Percentiles rank a stretch among this genome's conserved stretches.
phyloP scores from a whole-genome alignment of 768 basidiomycete genomes.

The Arthromyces matolae region DNA sequence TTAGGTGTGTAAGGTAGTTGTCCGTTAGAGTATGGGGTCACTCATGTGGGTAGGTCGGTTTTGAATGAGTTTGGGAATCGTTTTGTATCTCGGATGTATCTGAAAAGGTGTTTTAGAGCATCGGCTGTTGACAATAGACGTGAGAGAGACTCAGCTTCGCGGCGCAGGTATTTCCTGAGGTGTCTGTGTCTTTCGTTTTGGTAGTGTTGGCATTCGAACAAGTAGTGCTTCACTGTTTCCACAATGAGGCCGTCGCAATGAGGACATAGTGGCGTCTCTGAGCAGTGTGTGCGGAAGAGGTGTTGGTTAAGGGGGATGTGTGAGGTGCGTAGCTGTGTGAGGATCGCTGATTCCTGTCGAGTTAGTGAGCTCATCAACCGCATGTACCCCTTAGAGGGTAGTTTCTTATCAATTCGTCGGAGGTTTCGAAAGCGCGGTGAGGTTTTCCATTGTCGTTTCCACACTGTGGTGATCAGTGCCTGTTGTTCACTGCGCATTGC shows the following conservation, averaged over 20 bases:
- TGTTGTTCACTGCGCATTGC: conserved; percentile 14
- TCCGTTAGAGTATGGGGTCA: no score
- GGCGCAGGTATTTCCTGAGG: background rate
- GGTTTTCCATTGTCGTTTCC: conserved; percentile 11
- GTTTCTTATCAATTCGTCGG: conserved; percentile 7
- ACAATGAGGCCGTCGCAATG: conserved; percentile 10
- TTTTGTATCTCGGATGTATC: conserved; percentile 8
- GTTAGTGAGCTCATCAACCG: background rate
- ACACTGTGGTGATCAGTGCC: background rate
- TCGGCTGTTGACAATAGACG: background rate
- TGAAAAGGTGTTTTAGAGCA: conserved; percentile 3
- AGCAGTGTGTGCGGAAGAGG: conserved; percentile 20
- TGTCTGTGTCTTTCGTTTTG: background rate
- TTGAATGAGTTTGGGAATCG: no score
- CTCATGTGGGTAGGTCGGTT: no score
- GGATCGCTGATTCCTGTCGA: conserved; percentile 10
- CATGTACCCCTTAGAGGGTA: conserved; percentile 11
- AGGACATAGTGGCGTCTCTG: conserved; percentile 17
- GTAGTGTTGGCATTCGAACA: conserved; percentile 9
- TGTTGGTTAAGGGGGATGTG: conserved; percentile 28
- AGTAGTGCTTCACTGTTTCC: conserved; percentile 4
- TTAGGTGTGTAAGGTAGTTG: no score
- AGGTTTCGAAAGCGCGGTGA: conserved; percentile 4
- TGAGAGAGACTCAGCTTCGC: conserved; percentile 11
- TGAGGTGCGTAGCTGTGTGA: conserved; percentile 30